Percentiles rank a stretch among this genome's conserved stretches.
phyloP scores from a whole-genome alignment of 2,329 filamentous ascomycete genomes.

The Akanthomyces dipterigenus region DNA sequence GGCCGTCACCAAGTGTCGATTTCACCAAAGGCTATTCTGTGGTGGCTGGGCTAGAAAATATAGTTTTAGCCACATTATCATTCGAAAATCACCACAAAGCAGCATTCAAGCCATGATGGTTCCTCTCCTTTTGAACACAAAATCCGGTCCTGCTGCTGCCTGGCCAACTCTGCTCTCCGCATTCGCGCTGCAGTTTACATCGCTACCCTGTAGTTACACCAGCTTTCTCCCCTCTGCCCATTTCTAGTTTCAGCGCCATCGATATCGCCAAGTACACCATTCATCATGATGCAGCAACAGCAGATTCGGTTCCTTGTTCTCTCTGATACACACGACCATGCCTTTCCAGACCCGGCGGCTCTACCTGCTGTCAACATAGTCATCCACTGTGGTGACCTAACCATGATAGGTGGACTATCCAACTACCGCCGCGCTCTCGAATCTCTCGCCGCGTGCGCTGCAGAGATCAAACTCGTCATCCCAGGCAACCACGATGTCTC shows the following conservation, averaged over 20 bases:
- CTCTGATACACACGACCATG: conserved; percentile 8
- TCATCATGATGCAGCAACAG: not conserved
- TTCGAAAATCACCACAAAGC: too few relatives aligned
- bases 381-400: conserved; percentile 41
- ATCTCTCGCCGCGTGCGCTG: conserved; percentile 28
- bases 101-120: too few relatives aligned
- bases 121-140: too few relatives aligned
- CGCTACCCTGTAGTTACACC: too few relatives aligned
- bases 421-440: conserved; percentile 30
- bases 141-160: too few relatives aligned
- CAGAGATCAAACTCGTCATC: conserved; percentile 38
- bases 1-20: too few relatives aligned
- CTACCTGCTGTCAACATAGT: conserved; percentile 26
- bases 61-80: too few relatives aligned
- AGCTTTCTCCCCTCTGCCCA: too few relatives aligned
- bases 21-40: too few relatives aligned
- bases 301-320: conserved; percentile 5
- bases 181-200: too few relatives aligned
- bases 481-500: conserved; percentile 40
- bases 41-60: too few relatives aligned
- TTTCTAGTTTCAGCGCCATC: not conserved
- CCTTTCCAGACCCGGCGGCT: not conserved
- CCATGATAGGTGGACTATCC: conserved; percentile 29
- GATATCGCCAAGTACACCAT: not conserved
- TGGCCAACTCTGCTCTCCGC: too few relatives aligned